phyloP scores from a whole-genome alignment of 352 stramenopile genomes.

The Globisporangium carolinianum region DNA sequence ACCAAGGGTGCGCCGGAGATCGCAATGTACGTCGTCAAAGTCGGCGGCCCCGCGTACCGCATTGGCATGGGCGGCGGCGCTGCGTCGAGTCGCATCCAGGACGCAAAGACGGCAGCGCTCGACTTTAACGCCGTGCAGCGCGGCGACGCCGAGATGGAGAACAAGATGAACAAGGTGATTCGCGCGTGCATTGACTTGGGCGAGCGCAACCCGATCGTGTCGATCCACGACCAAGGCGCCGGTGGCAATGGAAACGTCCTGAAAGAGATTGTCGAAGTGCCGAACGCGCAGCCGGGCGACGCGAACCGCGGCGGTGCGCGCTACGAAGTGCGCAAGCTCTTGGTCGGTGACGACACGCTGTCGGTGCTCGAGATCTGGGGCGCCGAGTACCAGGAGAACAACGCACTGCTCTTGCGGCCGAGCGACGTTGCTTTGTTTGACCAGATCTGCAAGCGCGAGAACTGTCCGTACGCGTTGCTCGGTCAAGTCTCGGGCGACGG shows the following conservation, averaged over 20 bases:
- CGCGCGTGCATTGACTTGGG: conserved; percentile 96
- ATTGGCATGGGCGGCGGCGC: conserved; percentile 99
- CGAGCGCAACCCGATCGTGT: conserved; percentile 97
- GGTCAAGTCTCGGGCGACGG: conserved; percentile 94
- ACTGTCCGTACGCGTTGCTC: conserved; percentile 94
- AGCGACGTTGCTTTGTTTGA: conserved; percentile 90
- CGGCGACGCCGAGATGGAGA: conserved; percentile 99
- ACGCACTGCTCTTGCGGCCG: conserved; percentile 92
- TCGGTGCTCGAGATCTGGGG: conserved; percentile 99
- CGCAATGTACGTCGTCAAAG: conserved; percentile 97
- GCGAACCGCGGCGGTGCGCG: conserved; percentile 75
- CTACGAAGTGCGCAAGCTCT: conserved; percentile 96
- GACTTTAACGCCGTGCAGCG: conserved; percentile 99
- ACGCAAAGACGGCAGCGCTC: conserved; percentile 89
- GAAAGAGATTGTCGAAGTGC: conserved; percentile 98
- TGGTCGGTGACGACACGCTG: conserved; percentile 97
- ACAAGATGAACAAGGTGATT: conserved; percentile 99
- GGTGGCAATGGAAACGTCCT: conserved; percentile 99
- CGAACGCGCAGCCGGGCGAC: conserved; percentile 77
- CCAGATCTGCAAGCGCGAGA: conserved; percentile 95
- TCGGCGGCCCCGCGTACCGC: conserved; percentile 97
- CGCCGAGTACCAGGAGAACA: conserved; percentile 99
- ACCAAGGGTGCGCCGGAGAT: conserved; percentile 92
- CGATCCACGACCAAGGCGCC: conserved; percentile 98
- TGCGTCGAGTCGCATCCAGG: conserved; percentile 94